Percentiles rank a stretch among this genome's conserved stretches.
Conservation (phyloP, 2,329 filamentous ascomycete genomes). For the Lanzia echinophila region DNA sequence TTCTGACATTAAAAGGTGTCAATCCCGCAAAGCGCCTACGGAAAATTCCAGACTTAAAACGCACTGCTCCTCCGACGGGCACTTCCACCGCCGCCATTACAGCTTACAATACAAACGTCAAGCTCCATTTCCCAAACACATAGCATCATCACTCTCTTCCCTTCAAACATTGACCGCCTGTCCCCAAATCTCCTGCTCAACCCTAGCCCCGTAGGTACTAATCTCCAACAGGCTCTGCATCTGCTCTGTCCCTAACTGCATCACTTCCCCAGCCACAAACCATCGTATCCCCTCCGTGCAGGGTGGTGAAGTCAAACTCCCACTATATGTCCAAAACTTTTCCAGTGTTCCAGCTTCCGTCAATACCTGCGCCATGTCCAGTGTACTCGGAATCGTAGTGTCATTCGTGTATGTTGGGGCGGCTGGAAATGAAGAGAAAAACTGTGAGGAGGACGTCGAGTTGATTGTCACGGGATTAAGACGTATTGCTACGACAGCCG, state of each 20-base stretch:
- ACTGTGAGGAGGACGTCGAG: constrained; percentile 26
- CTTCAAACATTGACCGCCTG: background rate
- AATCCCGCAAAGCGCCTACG: too few species aligned
- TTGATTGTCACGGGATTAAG: constrained; percentile 36
- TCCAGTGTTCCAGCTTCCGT: constrained; percentile 34
- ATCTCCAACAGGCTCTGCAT: background rate
- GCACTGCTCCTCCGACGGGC: too few species aligned
- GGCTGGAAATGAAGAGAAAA: constrained; percentile 36
- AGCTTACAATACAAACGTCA: background rate
- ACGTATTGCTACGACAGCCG: constrained; percentile 41
- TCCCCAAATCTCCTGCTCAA: constrained; percentile 1
- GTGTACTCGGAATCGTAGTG: background rate
- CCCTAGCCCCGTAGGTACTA: background rate
- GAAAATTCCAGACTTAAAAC: too few species aligned
- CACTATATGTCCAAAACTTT: constrained; percentile 44
- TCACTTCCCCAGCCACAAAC: constrained; percentile 37
- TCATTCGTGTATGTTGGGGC: constrained; percentile 25
- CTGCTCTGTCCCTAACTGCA: constrained; percentile 39
- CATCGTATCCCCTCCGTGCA: constrained; percentile 41
- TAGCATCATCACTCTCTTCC: too few species aligned
- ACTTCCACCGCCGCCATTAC: too few species aligned
- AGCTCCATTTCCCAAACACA: background rate
- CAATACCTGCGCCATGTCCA: constrained; percentile 24
- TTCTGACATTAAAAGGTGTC: too few species aligned
- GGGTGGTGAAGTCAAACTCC: constrained; percentile 41